Evolutionary conservation across 2,329 filamentous ascomycete species (phyloP).

Genomic region (Sclerotinia sclerotiorum): DNA sequence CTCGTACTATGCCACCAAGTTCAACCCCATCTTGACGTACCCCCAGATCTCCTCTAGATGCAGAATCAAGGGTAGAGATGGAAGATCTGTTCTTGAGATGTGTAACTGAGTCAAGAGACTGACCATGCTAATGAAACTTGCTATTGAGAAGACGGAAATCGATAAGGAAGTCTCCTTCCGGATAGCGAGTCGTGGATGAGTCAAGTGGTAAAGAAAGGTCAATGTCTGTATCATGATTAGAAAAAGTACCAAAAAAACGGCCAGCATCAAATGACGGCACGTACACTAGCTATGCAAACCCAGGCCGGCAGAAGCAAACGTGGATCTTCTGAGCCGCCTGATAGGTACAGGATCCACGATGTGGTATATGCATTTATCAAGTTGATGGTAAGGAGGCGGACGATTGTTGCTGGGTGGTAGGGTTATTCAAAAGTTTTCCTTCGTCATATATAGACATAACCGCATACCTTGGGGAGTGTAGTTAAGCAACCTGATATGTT

Average conservation of each 20-base stretch:
- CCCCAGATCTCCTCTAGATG: constrained; percentile 34
- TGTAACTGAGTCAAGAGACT: constrained; percentile 67
- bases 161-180: constrained; percentile 76
- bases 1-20: constrained; percentile 16
- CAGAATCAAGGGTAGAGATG: constrained; percentile 36
- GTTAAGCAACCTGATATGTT: constrained; percentile 66
- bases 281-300: constrained; percentile 73
- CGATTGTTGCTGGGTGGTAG: constrained; percentile 60
- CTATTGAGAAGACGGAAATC: constrained; percentile 74
- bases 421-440: neutral
- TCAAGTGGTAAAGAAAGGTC: constrained; percentile 73
- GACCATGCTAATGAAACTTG: constrained; percentile 74
- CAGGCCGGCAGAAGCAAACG: constrained; percentile 72
- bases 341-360: constrained; percentile 68
- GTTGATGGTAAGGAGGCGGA: constrained; percentile 74
- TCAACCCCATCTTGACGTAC: constrained; percentile 30
- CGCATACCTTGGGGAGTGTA: constrained; percentile 65
- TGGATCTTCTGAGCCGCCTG: constrained; percentile 68
- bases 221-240: constrained; percentile 54
- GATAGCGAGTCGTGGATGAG: constrained; percentile 76
- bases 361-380: constrained; percentile 74
- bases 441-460: neutral
- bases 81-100: constrained; percentile 38
- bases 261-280: constrained; percentile 31
- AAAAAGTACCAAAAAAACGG: constrained; percentile 4